Conservation (phyloP, 2,329 filamentous ascomycete genomes). For the Sporothrix phasma region DNA sequence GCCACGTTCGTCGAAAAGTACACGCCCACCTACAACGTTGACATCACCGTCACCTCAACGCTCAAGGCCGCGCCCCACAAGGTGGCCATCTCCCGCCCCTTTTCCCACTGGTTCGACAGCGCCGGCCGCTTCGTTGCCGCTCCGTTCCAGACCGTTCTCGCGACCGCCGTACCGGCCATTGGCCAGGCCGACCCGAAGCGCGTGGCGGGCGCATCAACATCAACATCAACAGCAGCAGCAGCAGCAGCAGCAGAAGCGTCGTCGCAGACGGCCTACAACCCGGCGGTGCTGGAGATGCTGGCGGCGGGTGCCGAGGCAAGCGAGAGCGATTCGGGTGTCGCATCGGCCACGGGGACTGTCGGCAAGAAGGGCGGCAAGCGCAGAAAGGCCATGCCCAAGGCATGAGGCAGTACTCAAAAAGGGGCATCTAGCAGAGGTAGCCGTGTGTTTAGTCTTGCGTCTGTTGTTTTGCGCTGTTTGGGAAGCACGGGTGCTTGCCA, state of each 20-base stretch:
- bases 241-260: constrained; percentile 29
- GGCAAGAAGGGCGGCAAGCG: constrained; percentile 35
- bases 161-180: constrained; percentile 54
- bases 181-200: constrained; percentile 56
- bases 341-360: constrained; percentile 22
- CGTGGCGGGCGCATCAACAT: constrained; percentile 27
- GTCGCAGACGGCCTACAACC: constrained; percentile 25
- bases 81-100: constrained; percentile 51
- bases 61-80: constrained; percentile 29
- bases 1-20: constrained; percentile 66
- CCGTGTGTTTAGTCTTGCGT: no score
- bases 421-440: no score
- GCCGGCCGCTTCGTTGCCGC: constrained; percentile 60
- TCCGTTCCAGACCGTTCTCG: constrained; percentile 71
- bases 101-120: constrained; percentile 67
- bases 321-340: constrained; percentile 19
- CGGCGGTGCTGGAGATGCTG: constrained; percentile 40
- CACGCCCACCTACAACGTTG: constrained; percentile 69
- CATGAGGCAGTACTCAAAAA: background rate
- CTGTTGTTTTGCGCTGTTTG: background rate
- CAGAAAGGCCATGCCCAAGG: constrained; percentile 30
- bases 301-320: constrained; percentile 25
- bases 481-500: background rate
- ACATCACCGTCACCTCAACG: constrained; percentile 44
- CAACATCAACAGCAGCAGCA: constrained; percentile 30